These are phyloP conservation scores for Calamus simplicifolius DNA, from an alignment of 176 grass and related monocot genomes.

Conservation along the genomic window DNA sequence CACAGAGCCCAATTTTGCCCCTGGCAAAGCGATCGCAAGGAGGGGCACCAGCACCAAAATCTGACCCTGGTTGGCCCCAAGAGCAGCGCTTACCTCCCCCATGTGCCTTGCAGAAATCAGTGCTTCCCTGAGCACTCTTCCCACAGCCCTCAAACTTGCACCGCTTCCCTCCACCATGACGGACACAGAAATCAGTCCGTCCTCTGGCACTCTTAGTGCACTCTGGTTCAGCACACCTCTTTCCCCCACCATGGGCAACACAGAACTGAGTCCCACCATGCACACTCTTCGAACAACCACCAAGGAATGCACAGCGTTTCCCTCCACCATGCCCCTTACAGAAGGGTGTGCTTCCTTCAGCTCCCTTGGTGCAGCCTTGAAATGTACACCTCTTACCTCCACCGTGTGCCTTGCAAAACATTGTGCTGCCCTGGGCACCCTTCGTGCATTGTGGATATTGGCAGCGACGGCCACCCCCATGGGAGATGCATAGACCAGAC, in stretches of 20 bases:
- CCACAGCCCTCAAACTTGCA: slow-evolving; percentile 32
- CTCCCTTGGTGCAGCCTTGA: slow-evolving; percentile 35
- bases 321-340: slow-evolving; percentile 51
- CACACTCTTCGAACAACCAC: slow-evolving; percentile 46
- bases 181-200: slow-evolving; percentile 44
- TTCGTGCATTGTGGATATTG: slow-evolving; percentile 35
- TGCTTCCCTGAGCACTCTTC: slow-evolving; percentile 53
- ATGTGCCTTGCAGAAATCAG: slow-evolving; percentile 56
- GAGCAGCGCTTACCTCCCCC: slow-evolving; percentile 39
- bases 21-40: slow-evolving; percentile 42
- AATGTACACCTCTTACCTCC: slow-evolving; percentile 50
- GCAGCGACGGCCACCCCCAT: slow-evolving; percentile 46
- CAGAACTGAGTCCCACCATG: slow-evolving; percentile 50
- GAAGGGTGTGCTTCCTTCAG: slow-evolving; percentile 42
- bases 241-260: slow-evolving; percentile 46
- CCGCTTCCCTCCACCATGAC: slow-evolving; percentile 49
- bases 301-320: slow-evolving; percentile 33
- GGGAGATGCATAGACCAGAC: slow-evolving; percentile 46
- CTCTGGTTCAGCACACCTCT: slow-evolving; percentile 29
- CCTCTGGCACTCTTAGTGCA: slow-evolving; percentile 54
- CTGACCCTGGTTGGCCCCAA: slow-evolving; percentile 39
- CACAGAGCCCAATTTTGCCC: slow-evolving; percentile 41
- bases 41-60: slow-evolving; percentile 10
- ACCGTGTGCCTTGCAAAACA: slow-evolving; percentile 55
- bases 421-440: slow-evolving; percentile 44